Evolutionary conservation across 2,329 filamentous ascomycete genomes (phyloP), one percentile per base, ranked within the genome.

Genomic region (Penicillium frequentans): DNA sequence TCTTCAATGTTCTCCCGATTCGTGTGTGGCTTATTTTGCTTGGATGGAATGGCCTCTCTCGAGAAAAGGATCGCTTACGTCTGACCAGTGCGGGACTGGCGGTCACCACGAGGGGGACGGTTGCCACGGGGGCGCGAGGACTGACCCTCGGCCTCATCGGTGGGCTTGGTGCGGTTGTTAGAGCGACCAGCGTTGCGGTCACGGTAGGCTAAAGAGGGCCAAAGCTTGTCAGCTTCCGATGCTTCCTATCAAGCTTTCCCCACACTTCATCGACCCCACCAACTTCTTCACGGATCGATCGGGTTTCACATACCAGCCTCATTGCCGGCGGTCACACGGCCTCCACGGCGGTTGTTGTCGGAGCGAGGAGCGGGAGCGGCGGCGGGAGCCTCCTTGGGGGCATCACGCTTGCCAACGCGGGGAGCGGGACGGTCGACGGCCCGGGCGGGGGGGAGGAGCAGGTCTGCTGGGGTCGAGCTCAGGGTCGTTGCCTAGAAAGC

Each of bases 361-460:
- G 65, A 58, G 66, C 73, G 69, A 67, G 73, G 76, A 60, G 74
- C 73, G 57, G 90, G 86, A 60, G 74, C 73, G 56, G 68, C 66
- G 57, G 39, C 86, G 72, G 86, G 84, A 39, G 59, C 63, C 75
- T 91, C 86, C 75, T 86, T 86, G 74, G 90, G 88, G 75, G 85
- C 89, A 81, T 93, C 93, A 82, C 91, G 91, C 89, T 97, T 97
- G 77, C 85, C 86, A 75, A 85, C 84, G 77, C 91, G 88, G 72
- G 86, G 82, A 67, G 83, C 79, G 66, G 87, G 85, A 87, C 95
- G 96, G 78, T 96, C 91, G 75, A 95, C 85, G 76, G 90, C 90
- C 86, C 91, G 95, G 71, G 90, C 87, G 71, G 92, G 93, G 93
- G 75, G 89, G 88, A 70, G 86, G 82, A 72, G 88, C 86, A 67